Evolutionary conservation across 208 protist species (phyloP), one percentile per base, ranked within the genome.

Genomic region (Borovskyia barvae): DNA sequence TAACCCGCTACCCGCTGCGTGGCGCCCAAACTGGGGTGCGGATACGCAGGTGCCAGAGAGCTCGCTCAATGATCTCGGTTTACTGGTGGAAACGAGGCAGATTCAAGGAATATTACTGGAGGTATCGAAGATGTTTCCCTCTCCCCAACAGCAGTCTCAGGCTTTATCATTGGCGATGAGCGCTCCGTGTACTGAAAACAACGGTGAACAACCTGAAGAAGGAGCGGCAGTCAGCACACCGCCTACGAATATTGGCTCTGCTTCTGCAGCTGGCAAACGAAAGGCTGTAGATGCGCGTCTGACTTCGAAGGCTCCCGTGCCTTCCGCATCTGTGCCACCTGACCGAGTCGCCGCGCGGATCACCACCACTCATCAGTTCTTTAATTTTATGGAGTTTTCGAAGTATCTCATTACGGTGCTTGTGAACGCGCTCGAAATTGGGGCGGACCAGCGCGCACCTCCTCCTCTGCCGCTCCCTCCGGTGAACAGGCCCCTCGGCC

Each of bases 401-500:
- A 40, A 52, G 30, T 53, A 40, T 42, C 35, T 71, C 32, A 24
- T 71, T 20, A 42, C 55, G 0, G 46, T 58, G 40, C 64, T 71
- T 5, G 22, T 64, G 25, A 71, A 71, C 40, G 64, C 64, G 49
- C 37, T 71, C 40, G 55, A 53, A 28, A 71, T 71, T 25, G 55
- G 48, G 28, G 49, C 40, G 25, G 64, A 71, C 15, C 47, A 53
- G 55, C 55, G 49, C 32, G 39, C 41, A 7, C 55, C 48, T 14
- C 37, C 55, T 14, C 48, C 37, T 3, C 30, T 71, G 24, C 0
- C 55, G 39, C 39, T 71, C 0, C n/a, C n/a, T n/a, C n/a, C n/a
- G n/a, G n/a, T n/a, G n/a, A n/a, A n/a, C n/a, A n/a, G n/a, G n/a
- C 55, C 49, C 30, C 41, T n/a, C n/a, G 33, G 22, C 22, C 15